Evolutionary conservation across 345 rosid genomes (phyloP).

Genomic region (Geranium brycei): DNA sequence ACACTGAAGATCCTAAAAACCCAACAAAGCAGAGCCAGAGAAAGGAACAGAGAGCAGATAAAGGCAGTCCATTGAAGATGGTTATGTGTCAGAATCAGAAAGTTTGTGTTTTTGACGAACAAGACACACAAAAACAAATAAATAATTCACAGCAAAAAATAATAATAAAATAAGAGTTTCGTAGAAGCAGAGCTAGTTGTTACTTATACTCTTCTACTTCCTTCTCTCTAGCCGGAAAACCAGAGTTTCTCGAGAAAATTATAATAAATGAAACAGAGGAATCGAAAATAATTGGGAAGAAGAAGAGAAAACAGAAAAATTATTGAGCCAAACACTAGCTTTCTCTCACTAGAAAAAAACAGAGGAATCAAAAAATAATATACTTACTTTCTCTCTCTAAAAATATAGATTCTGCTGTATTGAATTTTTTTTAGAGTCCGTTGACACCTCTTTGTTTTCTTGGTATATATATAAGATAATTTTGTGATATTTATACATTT

Average conservation of each 20-base stretch:
- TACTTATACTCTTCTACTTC: constrained; percentile 83
- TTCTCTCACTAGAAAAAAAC: background rate
- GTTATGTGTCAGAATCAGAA: constrained; percentile 5
- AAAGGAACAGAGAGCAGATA: constrained; percentile 2
- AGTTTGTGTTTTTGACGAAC: background rate
- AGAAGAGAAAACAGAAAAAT: background rate
- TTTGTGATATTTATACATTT: too few relatives aligned
- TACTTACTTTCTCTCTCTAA: background rate
- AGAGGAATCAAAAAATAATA: background rate
- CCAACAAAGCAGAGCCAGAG: constrained; percentile 4
- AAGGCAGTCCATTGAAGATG: constrained; percentile 2
- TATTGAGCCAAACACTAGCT: background rate
- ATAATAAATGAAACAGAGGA: background rate
- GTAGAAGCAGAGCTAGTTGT: constrained; percentile 65
- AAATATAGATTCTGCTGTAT: constrained; percentile 10
- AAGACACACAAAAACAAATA: background rate
- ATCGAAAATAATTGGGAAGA: background rate
- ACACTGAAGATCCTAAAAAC: constrained; percentile 10
- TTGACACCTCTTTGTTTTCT: constrained; percentile 4
- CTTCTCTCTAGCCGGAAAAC: constrained; percentile 68
- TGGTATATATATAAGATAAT: too few relatives aligned
- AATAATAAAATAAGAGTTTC: constrained; percentile 32
- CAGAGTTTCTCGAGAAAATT: constrained; percentile 8
- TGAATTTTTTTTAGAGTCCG: constrained; percentile 14
- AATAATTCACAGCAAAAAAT: constrained; percentile 14